These are phyloP conservation scores for Scleroderma citrinum DNA, from an alignment of 768 basidiomycete species.

Conservation along the genomic window DNA sequence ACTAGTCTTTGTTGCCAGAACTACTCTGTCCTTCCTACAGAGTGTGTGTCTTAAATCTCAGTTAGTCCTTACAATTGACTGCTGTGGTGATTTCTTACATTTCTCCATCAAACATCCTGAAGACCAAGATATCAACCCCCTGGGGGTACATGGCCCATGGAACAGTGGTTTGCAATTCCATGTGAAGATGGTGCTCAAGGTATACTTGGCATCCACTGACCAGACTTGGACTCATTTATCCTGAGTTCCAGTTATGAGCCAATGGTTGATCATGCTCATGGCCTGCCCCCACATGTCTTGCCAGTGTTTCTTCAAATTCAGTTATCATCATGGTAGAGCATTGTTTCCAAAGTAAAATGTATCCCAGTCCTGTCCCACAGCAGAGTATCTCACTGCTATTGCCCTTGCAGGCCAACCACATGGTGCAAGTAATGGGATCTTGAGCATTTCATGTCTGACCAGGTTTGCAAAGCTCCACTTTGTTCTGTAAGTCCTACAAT, in stretches of 20 bases:
- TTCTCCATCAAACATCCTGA: conserved; percentile 4
- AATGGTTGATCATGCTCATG: neutral
- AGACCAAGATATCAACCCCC: neutral
- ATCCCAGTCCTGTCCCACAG: conserved; percentile 5
- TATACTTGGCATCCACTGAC: neutral
- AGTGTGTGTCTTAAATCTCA: neutral
- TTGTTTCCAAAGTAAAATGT: conserved; percentile 5
- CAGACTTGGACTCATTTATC: neutral
- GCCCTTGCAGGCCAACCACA: conserved; percentile 3
- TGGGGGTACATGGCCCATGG: neutral
- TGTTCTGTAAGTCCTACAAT: conserved; percentile 6
- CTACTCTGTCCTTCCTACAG: neutral
- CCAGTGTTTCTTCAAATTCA: conserved; percentile 2
- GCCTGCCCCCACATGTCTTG: conserved; percentile 1
- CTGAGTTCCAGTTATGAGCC: neutral
- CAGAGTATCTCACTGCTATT: neutral
- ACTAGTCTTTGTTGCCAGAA: neutral
- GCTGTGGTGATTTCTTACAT: neutral
- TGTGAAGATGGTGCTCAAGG: neutral
- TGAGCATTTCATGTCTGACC: neutral
- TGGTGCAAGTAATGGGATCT: conserved; percentile 4
- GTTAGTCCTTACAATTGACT: neutral
- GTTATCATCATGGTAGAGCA: neutral
- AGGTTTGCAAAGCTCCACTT: neutral
- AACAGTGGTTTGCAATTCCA: neutral